Conservation (phyloP, 352 stramenopile genomes). For the Chrysophaeum taylorii region DNA sequence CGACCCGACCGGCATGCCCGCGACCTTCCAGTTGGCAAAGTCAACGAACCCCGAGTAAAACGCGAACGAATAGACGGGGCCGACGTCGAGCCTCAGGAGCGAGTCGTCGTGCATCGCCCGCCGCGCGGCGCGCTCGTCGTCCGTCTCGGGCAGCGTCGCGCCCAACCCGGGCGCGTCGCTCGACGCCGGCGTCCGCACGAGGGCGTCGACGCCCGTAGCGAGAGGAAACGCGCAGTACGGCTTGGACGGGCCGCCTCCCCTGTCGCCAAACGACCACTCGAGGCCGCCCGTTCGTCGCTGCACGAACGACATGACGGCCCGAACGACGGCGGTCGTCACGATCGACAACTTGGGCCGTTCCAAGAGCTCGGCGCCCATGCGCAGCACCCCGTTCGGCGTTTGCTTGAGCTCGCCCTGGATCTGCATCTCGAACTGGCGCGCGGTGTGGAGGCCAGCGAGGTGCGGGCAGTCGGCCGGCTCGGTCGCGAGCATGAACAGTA, state of each 20-base stretch:
- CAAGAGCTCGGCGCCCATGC: slow-evolving; percentile 34
- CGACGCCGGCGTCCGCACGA: slow-evolving; percentile 29
- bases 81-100: slow-evolving; percentile 11
- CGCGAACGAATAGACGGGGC: slow-evolving; percentile 33
- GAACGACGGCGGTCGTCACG: slow-evolving; percentile 33
- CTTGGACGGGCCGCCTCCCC: background rate
- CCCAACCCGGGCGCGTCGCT: slow-evolving; percentile 23
- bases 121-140: slow-evolving; percentile 17
- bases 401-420: slow-evolving; percentile 33
- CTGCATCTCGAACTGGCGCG: slow-evolving; percentile 36
- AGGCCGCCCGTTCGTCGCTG: slow-evolving; percentile 27
- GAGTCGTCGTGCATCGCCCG: slow-evolving; percentile 7
- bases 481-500: slow-evolving; percentile 66
- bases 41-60: slow-evolving; percentile 36
- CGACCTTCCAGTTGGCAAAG: slow-evolving; percentile 32
- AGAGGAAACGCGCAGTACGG: slow-evolving; percentile 38
- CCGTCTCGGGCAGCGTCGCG: slow-evolving; percentile 22
- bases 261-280: slow-evolving; percentile 36
- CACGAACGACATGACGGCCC: slow-evolving; percentile 35
- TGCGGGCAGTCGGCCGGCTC: slow-evolving; percentile 35
- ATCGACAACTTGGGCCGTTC: slow-evolving; percentile 33
- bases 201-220: slow-evolving; percentile 29
- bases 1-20: slow-evolving; percentile 32
- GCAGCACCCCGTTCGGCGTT: slow-evolving; percentile 29
- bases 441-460: slow-evolving; percentile 25